These are phyloP conservation scores for Scedosporium minutisporum DNA, from an alignment of 2,329 filamentous ascomycete genomes.

Conservation along the genomic window DNA sequence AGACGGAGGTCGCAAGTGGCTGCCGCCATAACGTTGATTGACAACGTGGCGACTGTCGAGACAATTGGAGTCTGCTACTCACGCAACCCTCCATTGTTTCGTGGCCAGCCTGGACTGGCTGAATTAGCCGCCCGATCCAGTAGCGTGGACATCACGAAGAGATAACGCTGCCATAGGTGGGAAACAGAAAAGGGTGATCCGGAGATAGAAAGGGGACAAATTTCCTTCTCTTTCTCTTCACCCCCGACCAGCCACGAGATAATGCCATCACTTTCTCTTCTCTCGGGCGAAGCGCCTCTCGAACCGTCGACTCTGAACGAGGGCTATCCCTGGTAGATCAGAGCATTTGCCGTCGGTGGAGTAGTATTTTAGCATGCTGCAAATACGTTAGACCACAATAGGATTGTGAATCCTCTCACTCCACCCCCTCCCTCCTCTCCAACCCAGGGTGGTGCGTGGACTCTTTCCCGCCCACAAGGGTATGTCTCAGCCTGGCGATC, in stretches of 20 bases:
- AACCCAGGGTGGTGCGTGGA: background rate
- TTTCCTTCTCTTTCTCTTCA: background rate
- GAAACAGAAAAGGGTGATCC: background rate
- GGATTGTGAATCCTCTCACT: background rate
- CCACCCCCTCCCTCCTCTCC: background rate
- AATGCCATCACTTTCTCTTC: no score
- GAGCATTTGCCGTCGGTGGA: background rate
- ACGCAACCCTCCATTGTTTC: slow-evolving; percentile 1
- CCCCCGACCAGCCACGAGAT: background rate
- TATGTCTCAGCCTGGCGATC: slow-evolving; percentile 6
- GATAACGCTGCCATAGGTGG: background rate
- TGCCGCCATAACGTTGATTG: background rate
- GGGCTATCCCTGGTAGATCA: background rate
- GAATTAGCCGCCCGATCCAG: slow-evolving; percentile 7
- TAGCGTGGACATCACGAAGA: background rate
- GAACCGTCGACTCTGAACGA: background rate
- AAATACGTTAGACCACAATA: background rate
- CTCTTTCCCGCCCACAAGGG: slow-evolving; percentile 3
- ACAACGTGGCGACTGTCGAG: slow-evolving; percentile 1
- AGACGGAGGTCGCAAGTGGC: background rate
- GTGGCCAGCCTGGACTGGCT: slow-evolving; percentile 4
- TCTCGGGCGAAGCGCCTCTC: no score
- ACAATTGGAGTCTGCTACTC: background rate
- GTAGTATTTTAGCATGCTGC: background rate
- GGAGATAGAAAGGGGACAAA: background rate